Percentiles rank a stretch among this genome's conserved stretches.
Conservation (phyloP, 2,329 filamentous ascomycete species). For the Aspergillus sclerotialis region DNA sequence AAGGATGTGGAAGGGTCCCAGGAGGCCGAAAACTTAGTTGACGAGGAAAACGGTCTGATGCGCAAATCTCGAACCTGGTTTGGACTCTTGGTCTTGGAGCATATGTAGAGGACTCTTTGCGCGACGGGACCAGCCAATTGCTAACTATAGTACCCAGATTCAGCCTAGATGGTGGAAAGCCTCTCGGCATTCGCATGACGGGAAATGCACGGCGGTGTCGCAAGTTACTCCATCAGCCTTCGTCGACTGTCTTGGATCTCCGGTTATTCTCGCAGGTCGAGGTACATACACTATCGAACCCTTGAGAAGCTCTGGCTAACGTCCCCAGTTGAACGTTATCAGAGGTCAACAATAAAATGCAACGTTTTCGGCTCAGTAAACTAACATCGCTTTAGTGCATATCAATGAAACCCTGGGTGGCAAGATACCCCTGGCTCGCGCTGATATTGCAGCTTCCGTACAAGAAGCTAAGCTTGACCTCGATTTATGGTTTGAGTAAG, state of each 20-base stretch:
- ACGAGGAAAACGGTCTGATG: slow-evolving; percentile 31
- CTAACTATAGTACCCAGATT: too few relatives aligned
- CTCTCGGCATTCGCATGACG: slow-evolving; percentile 32
- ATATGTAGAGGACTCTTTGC: slow-evolving; percentile 31
- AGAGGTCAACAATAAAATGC: slow-evolving; percentile 17
- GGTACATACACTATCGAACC: slow-evolving; percentile 10
- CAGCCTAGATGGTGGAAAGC: slow-evolving; percentile 40
- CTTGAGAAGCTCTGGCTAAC: slow-evolving; percentile 3
- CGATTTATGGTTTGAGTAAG: slow-evolving; percentile 42
- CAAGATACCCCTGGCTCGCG: slow-evolving; percentile 18
- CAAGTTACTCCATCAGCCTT: slow-evolving; percentile 37
- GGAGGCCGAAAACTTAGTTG: slow-evolving; percentile 4
- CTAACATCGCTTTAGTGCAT: slow-evolving; percentile 17
- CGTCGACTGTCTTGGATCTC: slow-evolving; percentile 43
- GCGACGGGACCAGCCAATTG: too few relatives aligned
- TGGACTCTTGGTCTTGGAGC: slow-evolving; percentile 46
- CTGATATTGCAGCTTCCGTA: slow-evolving; percentile 35
- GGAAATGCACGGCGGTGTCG: slow-evolving; percentile 39
- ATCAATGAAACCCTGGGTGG: slow-evolving; percentile 31
- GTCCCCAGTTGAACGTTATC: slow-evolving; percentile 34
- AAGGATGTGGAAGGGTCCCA: slow-evolving; percentile 14
- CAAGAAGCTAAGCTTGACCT: slow-evolving; percentile 43
- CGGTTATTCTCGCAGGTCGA: slow-evolving; percentile 49
- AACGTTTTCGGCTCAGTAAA: slow-evolving; percentile 1
- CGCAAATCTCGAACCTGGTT: slow-evolving; percentile 45